Percentiles rank a stretch among this genome's conserved stretches.
These are phyloP conservation scores for Inga leiocalycina DNA, from an alignment of 306 rosid species.

Conservation along the genomic window DNA sequence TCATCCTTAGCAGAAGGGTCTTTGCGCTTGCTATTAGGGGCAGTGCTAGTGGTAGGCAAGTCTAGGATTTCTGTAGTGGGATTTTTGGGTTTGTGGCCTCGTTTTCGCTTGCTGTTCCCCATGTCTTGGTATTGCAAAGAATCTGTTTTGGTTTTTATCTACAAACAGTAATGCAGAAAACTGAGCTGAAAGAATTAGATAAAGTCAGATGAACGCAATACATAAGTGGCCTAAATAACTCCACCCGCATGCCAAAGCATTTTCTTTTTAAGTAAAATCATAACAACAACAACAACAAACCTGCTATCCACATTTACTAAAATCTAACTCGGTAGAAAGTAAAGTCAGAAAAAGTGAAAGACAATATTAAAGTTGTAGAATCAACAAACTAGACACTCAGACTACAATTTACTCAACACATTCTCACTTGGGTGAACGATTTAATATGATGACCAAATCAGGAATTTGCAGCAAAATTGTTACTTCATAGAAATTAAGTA, in stretches of 20 bases:
- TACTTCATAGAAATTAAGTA: neutral
- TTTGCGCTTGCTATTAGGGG: neutral
- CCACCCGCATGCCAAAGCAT: neutral
- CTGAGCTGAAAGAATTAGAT: neutral
- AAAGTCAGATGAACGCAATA: neutral
- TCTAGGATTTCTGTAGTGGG: constrained; percentile 73
- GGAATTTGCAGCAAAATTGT: neutral
- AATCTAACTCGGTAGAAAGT: neutral
- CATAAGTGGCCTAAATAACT: neutral
- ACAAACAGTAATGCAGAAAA: constrained; percentile 11
- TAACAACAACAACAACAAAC: neutral
- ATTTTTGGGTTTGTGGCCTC: constrained; percentile 77
- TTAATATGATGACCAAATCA: neutral
- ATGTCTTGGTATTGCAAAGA: neutral
- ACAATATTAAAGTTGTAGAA: neutral
- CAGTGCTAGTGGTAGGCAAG: constrained; percentile 34
- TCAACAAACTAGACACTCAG: neutral
- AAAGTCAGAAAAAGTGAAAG: neutral
- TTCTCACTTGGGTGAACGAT: neutral
- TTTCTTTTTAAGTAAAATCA: neutral
- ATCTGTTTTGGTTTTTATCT: neutral
- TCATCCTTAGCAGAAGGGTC: constrained; percentile 45
- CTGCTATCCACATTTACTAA: neutral
- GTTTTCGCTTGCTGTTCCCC: constrained; percentile 67
- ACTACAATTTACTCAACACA: neutral